Evolutionary conservation across 257 asterid species (phyloP).

Genomic region (Dorcoceras hygrometricum): DNA sequence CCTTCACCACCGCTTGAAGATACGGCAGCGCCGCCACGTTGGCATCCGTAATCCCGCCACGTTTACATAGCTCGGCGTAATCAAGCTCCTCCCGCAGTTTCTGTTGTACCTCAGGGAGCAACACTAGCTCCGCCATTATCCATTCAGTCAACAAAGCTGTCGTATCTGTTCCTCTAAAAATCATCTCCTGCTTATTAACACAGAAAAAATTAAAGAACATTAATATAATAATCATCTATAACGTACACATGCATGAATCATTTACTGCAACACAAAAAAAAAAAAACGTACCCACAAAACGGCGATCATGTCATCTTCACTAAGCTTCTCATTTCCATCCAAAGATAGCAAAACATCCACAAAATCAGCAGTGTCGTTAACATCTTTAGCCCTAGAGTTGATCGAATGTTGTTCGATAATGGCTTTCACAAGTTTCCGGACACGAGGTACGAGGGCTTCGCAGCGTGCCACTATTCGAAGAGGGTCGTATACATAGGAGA

Average conservation of each 20-base stretch:
- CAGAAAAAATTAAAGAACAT: neutral
- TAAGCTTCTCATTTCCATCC: constrained; percentile 71
- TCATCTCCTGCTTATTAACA: constrained; percentile 45
- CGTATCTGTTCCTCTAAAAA: constrained; percentile 53
- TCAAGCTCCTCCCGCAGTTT: constrained; percentile 47
- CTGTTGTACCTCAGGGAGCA: constrained; percentile 43
- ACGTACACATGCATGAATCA: neutral
- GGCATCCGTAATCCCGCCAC: constrained; percentile 25
- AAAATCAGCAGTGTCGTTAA: constrained; percentile 36
- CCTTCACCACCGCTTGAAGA: constrained; percentile 56
- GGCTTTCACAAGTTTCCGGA: constrained; percentile 36
- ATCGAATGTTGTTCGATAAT: constrained; percentile 43
- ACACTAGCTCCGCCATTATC: constrained; percentile 51
- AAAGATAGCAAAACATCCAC: constrained; percentile 65
- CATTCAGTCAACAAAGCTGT: constrained; percentile 59
- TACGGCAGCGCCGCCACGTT: constrained; percentile 49
- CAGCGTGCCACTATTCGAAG: constrained; percentile 40
- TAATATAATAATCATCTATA: neutral
- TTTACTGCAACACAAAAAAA: neutral
- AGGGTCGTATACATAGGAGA: constrained; percentile 43
- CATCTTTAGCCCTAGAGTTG: neutral
- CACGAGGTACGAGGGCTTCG: constrained; percentile 44
- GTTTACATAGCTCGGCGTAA: constrained; percentile 3
- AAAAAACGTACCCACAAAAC: constrained; percentile 60
- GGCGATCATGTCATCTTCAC: constrained; percentile 73